Conservation (phyloP, 23 red algal species). For the Gracilariopsis chorda region DNA sequence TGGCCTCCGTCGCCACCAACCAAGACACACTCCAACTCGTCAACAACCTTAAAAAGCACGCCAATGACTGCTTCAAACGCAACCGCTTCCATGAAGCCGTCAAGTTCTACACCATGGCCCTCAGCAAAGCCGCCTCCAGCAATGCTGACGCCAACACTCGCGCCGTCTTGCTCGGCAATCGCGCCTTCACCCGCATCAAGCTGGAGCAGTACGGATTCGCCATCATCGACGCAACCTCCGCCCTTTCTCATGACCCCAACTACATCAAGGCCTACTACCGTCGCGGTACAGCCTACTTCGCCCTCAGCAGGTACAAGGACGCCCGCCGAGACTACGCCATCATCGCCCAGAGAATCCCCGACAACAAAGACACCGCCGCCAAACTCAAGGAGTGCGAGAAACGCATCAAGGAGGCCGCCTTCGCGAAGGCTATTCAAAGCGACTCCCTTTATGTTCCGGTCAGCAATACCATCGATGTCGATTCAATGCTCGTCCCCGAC, state of each 20-base stretch:
- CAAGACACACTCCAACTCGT: not conserved
- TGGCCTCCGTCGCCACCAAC: not conserved
- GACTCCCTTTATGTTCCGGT: slow-evolving; percentile 41
- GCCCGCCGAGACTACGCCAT: slow-evolving; percentile 80
- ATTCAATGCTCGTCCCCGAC: slow-evolving; percentile 68
- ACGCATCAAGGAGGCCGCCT: slow-evolving; percentile 72
- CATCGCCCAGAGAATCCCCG: slow-evolving; percentile 64
- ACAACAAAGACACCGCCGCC: slow-evolving; percentile 73
- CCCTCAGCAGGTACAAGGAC: slow-evolving; percentile 82
- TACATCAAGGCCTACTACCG: slow-evolving; percentile 96
- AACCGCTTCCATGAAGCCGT: slow-evolving; percentile 36
- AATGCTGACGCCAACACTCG: slow-evolving; percentile 25
- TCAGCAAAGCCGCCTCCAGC: not conserved
- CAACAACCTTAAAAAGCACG: slow-evolving; percentile 24
- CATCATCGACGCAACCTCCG: slow-evolving; percentile 74
- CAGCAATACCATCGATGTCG: slow-evolving; percentile 70
- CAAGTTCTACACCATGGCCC: slow-evolving; percentile 20
- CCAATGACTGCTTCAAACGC: slow-evolving; percentile 45
- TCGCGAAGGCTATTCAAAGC: slow-evolving; percentile 91
- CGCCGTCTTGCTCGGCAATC: slow-evolving; percentile 65
- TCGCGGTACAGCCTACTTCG: slow-evolving; percentile 78
- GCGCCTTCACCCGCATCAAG: slow-evolving; percentile 45
- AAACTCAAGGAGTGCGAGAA: slow-evolving; percentile 95
- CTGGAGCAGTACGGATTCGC: slow-evolving; percentile 95
- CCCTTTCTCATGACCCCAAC: slow-evolving; percentile 57